phyloP scores from a whole-genome alignment of 805 yeast species.

The Metschnikowia continentalis region DNA sequence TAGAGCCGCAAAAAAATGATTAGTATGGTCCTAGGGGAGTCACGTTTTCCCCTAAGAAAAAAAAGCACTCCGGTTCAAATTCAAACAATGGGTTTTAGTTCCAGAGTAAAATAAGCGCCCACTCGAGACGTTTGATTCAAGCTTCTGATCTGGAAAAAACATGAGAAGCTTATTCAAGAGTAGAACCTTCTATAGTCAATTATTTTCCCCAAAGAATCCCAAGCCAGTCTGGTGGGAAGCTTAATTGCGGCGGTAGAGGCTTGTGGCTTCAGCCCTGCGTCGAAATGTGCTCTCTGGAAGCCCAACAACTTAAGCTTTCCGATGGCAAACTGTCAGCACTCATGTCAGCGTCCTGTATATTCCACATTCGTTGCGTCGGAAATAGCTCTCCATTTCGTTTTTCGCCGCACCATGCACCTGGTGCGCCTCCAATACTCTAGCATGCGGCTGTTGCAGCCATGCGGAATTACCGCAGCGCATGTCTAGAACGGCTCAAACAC shows the following conservation, averaged over 20 bases:
- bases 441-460: constrained; percentile 3
- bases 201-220: not conserved
- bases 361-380: constrained; percentile 1
- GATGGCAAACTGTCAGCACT: not conserved
- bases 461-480: not conserved
- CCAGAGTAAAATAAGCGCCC: not conserved
- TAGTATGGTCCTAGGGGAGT: not conserved
- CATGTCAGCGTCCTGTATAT: not conserved
- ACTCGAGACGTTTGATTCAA: not conserved
- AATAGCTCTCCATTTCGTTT: not conserved
- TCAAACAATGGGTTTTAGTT: not conserved
- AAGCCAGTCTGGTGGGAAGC: not conserved
- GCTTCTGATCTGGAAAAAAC: not conserved
- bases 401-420: constrained; percentile 2
- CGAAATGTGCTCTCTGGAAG: not conserved
- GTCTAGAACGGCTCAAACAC: not conserved
- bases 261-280: not conserved
- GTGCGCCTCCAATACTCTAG: not conserved
- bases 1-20: not conserved
- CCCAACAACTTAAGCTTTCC: not conserved
- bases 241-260: too few species aligned
- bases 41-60: not conserved
- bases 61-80: not conserved
- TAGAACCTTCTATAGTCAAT: not conserved
- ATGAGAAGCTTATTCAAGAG: not conserved